Conservation (phyloP, 139 green algal genomes). For the Diplosphaera chodatii region DNA sequence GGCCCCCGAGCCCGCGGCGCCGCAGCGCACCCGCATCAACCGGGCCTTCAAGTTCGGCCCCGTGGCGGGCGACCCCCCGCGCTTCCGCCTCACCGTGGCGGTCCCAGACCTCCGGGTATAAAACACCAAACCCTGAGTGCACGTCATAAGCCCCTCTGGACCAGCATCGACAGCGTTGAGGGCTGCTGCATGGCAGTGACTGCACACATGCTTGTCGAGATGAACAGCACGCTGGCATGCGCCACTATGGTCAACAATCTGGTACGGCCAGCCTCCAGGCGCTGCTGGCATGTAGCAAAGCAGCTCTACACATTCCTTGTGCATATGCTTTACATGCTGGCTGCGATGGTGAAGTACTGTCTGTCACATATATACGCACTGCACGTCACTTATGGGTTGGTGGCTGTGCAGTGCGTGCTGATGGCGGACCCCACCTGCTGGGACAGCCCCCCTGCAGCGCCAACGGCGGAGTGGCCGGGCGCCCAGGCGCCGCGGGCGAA, state of each 20-base stretch:
- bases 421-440: constrained; percentile 29
- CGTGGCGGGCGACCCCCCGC: constrained; percentile 11
- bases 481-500: not conserved
- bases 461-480: not conserved
- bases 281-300: too few species aligned
- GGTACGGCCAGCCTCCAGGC: too few species aligned
- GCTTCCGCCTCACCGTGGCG: constrained; percentile 35
- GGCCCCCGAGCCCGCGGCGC: not conserved
- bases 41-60: constrained; percentile 37
- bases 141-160: too few species aligned
- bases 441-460: constrained; percentile 12
- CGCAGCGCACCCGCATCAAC: constrained; percentile 28
- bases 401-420: constrained; percentile 19
- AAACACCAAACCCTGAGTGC: too few species aligned
- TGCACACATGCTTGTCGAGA: too few species aligned
- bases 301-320: too few species aligned
- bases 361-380: not conserved
- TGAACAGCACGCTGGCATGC: too few species aligned
- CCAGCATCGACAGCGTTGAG: too few species aligned
- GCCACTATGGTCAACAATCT: too few species aligned
- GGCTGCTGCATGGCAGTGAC: too few species aligned
- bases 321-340: too few species aligned
- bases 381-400: not conserved
- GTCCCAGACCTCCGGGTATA: constrained; percentile 20
- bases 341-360: too few species aligned